Evolutionary conservation across 345 rosid genomes (phyloP).

Genomic region (Moringa oleifera): DNA sequence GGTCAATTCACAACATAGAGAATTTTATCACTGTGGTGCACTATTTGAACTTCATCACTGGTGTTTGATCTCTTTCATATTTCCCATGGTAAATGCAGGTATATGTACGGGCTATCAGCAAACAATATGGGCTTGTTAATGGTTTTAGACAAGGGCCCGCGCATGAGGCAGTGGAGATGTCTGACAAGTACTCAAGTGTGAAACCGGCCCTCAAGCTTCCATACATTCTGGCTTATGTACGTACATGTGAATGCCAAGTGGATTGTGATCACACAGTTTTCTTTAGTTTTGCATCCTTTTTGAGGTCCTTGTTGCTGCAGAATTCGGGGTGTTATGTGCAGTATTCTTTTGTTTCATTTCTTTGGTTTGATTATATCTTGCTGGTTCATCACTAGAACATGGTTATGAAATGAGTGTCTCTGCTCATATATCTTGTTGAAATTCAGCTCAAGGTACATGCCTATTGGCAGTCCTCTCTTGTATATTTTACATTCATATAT

Average conservation of each 20-base stretch:
- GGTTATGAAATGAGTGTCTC: neutral
- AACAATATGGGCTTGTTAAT: slow-evolving; percentile 71
- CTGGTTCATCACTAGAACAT: slow-evolving; percentile 19
- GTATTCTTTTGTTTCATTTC: slow-evolving; percentile 26
- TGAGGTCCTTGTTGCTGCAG: slow-evolving; percentile 18
- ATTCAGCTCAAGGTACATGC: slow-evolving; percentile 21
- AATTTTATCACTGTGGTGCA: neutral
- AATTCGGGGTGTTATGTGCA: slow-evolving; percentile 29
- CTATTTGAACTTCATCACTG: neutral
- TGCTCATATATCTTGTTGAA: slow-evolving; percentile 25
- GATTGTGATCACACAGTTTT: slow-evolving; percentile 13
- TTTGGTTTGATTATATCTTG: slow-evolving; percentile 19
- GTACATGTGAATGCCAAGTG: slow-evolving; percentile 19
- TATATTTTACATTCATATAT: slow-evolving; percentile 36
- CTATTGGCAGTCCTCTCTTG: slow-evolving; percentile 21
- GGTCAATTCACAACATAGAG: neutral
- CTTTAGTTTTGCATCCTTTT: slow-evolving; percentile 17
- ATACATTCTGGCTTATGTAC: slow-evolving; percentile 13
- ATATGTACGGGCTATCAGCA: slow-evolving; percentile 56
- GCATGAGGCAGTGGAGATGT: slow-evolving; percentile 69
- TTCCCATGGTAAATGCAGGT: slow-evolving; percentile 33
- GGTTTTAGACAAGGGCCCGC: slow-evolving; percentile 73
- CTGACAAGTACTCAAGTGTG: slow-evolving; percentile 68
- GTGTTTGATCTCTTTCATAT: slow-evolving; percentile 7
- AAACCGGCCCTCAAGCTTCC: slow-evolving; percentile 14